These are phyloP conservation scores for Grifola frondosa DNA, from an alignment of 1,284 basidiomycete species.

Conservation along the genomic window DNA sequence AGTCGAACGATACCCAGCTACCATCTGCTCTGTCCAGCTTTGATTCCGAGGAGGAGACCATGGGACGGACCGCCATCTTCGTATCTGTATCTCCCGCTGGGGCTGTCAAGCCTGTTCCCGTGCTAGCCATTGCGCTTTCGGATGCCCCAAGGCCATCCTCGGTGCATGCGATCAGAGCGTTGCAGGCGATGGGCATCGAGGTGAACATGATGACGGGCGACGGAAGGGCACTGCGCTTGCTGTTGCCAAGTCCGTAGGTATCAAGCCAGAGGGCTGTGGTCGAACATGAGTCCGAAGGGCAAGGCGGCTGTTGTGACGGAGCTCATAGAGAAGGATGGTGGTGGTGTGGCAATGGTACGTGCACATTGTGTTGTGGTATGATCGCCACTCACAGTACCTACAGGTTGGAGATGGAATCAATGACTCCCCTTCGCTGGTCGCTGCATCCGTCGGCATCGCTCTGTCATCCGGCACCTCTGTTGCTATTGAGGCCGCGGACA, in stretches of 20 bases:
- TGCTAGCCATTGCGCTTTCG: conserved; percentile 66
- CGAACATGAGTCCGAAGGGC: conserved; percentile 89
- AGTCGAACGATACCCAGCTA: conserved; percentile 48
- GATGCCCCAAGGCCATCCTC: conserved; percentile 86
- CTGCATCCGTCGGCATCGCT: conserved; percentile 94
- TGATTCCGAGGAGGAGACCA: conserved; percentile 61
- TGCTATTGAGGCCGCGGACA: conserved; percentile 96
- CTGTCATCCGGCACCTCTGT: conserved; percentile 95
- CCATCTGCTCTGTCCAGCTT: conserved; percentile 63
- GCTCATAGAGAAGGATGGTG: conserved; percentile 67
- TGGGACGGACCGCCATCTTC: conserved; percentile 85
- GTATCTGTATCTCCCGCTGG: conserved; percentile 56
- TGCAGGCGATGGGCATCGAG: conserved; percentile 85
- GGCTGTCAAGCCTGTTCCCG: conserved; percentile 30
- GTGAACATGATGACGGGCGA: conserved; percentile 94
- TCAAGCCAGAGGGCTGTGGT: conserved; percentile 77
- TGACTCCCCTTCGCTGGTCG: conserved; percentile 95
- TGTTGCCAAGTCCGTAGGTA: conserved; percentile 85
- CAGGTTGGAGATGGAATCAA: conserved; percentile 99
- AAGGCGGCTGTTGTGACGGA: conserved; percentile 84
- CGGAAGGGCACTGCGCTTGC: conserved; percentile 77
- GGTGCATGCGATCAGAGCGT: conserved; percentile 73
- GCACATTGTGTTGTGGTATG: not conserved
- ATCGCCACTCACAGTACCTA: conserved; percentile 6
- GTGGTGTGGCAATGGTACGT: conserved; percentile 86